Percentiles rank a stretch among this genome's conserved stretches.
Evolutionary conservation across 306 rosid genomes (phyloP).

Genomic region (Crotalaria pallida): DNA sequence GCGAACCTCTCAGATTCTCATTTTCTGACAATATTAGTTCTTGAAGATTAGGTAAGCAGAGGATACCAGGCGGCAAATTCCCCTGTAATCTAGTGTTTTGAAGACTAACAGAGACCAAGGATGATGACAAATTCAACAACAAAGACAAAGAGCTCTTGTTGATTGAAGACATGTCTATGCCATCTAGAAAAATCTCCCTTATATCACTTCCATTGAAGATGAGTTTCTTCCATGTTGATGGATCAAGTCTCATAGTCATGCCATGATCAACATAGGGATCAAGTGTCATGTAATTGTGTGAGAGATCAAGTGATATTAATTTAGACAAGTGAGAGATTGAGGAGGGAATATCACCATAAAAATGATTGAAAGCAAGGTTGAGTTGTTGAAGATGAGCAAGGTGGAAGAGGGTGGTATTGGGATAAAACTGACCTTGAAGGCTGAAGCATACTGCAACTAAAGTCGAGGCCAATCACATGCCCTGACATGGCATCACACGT

Average conservation of each 20-base stretch:
- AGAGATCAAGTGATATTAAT: constrained; percentile 23
- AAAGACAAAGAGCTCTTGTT: background rate
- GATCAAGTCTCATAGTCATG: background rate
- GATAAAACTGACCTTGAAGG: constrained; percentile 5
- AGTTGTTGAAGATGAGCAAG: constrained; percentile 8
- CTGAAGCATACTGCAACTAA: background rate
- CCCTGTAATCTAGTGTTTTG: background rate
- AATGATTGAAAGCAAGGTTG: constrained; percentile 17
- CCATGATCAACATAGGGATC: too few relatives aligned
- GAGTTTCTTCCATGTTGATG: constrained; percentile 15
- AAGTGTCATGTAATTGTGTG: too few relatives aligned
- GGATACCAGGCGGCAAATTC: background rate
- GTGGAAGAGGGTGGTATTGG: constrained; percentile 2
- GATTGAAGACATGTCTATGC: background rate
- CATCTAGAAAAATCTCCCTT: background rate
- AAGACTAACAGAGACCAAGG: background rate
- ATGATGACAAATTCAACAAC: background rate
- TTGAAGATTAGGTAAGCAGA: background rate
- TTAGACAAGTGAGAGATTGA: too few relatives aligned
- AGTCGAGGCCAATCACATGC: constrained; percentile 12
- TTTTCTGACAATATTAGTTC: background rate
- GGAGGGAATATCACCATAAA: too few relatives aligned
- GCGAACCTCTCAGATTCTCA: background rate
- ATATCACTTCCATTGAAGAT: constrained; percentile 11
- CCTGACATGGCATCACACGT: background rate